Percentiles rank a stretch among this genome's conserved stretches.
Evolutionary conservation across 352 stramenopile genomes (phyloP).

Genomic region (Pilasporangium apinafurcum): DNA sequence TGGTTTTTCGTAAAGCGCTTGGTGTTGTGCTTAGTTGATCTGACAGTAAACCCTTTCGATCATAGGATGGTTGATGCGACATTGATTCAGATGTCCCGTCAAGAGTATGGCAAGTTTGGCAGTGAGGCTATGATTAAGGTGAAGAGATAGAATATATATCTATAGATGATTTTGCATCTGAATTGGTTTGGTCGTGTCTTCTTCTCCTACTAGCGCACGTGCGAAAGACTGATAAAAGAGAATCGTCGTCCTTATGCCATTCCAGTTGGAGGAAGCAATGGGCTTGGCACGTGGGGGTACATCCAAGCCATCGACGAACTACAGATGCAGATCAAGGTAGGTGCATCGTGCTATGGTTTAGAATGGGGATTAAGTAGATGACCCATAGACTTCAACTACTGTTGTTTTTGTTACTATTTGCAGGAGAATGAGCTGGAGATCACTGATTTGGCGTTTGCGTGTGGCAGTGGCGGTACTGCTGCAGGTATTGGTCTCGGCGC

Average conservation of each 20-base stretch:
- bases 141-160: no score
- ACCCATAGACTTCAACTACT: not conserved
- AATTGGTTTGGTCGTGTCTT: not conserved
- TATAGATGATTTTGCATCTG: no score
- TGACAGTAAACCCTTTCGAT: no score
- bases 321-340: constrained; percentile 59
- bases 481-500: constrained; percentile 70
- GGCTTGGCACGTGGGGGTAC: constrained; percentile 91
- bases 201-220: constrained; percentile 30
- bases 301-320: constrained; percentile 90
- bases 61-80: constrained; percentile 61
- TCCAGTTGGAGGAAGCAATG: constrained; percentile 88
- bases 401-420: not conserved
- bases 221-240: constrained; percentile 45
- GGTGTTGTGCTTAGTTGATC: no score
- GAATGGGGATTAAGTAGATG: not conserved
- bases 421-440: constrained; percentile 46
- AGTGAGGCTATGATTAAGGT: constrained; percentile 82
- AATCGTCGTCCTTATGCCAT: constrained; percentile 73
- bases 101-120: constrained; percentile 75
- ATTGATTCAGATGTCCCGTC: constrained; percentile 73
- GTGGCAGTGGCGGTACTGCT: constrained; percentile 72
- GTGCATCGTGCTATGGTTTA: not conserved
- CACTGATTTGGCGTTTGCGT: constrained; percentile 82
- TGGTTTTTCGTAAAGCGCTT: constrained; percentile 1